These are phyloP conservation scores for Aspergillus glaucus DNA, from an alignment of 2,329 filamentous ascomycete species.

Conservation along the genomic window DNA sequence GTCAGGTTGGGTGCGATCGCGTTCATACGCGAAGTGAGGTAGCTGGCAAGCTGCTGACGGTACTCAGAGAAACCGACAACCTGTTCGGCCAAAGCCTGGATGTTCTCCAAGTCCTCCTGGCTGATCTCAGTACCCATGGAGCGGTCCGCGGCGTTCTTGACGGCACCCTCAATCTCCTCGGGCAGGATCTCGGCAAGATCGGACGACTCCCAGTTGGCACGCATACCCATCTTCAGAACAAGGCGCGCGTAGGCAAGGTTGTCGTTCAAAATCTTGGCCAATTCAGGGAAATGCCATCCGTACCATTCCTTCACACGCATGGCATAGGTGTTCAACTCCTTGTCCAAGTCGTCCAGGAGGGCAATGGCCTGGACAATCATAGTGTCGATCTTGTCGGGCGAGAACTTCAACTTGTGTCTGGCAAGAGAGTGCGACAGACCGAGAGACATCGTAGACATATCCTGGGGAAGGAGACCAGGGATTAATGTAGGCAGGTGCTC, in stretches of 20 bases:
- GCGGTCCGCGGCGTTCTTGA: constrained; percentile 92
- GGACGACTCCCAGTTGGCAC: constrained; percentile 66
- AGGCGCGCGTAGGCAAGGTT: constrained; percentile 90
- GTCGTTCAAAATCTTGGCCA: constrained; percentile 95
- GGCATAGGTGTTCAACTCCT: constrained; percentile 96
- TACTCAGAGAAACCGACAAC: constrained; percentile 90
- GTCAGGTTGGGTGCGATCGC: constrained; percentile 96
- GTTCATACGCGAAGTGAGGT: constrained; percentile 88
- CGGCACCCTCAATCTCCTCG: constrained; percentile 84
- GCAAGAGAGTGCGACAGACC: constrained; percentile 96
- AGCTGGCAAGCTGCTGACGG: constrained; percentile 77
- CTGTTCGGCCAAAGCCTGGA: constrained; percentile 83
- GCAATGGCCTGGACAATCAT: constrained; percentile 99
- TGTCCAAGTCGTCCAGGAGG: constrained; percentile 91
- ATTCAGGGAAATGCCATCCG: constrained; percentile 98
- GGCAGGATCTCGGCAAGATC: constrained; percentile 88
- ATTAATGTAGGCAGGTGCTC: constrained; percentile 85
- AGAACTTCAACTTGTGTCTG: constrained; percentile 97
- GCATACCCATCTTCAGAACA: constrained; percentile 82
- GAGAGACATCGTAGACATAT: constrained; percentile 88
- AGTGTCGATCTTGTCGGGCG: constrained; percentile 94
- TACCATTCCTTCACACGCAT: constrained; percentile 99
- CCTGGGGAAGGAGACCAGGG: constrained; percentile 75
- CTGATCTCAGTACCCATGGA: constrained; percentile 99
- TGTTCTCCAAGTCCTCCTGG: constrained; percentile 85